A percentile compares a stretch with the other conserved stretches of the same genome.
Conservation (phyloP, 2,329 filamentous ascomycete genomes). For the Hawksworthiomyces lignivorus region DNA sequence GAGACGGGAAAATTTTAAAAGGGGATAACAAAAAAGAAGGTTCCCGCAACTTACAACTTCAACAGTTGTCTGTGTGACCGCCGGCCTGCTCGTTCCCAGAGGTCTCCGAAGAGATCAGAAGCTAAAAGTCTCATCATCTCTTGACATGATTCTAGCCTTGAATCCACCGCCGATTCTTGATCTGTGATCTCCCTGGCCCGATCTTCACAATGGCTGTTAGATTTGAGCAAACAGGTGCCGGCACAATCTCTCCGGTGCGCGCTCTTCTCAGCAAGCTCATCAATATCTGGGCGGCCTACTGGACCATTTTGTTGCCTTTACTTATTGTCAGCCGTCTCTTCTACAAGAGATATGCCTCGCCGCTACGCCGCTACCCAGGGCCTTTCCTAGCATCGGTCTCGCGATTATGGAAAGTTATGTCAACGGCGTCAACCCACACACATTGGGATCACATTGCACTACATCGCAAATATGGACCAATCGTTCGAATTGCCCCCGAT, state of each 20-base stretch:
- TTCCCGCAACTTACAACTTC: not conserved
- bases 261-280: conserved; percentile 16
- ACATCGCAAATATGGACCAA: conserved; percentile 37
- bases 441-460: conserved; percentile 36
- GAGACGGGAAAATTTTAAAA: too few relatives aligned
- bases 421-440: conserved; percentile 29
- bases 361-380: conserved; percentile 27
- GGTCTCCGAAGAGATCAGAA: not conserved
- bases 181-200: too few relatives aligned
- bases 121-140: too few relatives aligned
- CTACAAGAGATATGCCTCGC: conserved; percentile 26
- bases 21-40: too few relatives aligned
- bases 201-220: conserved; percentile 8
- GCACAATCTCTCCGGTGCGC: conserved; percentile 18
- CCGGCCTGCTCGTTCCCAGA: not conserved
- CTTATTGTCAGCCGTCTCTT: conserved; percentile 21
- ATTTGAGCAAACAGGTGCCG: conserved; percentile 16
- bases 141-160: not conserved
- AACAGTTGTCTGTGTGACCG: conserved; percentile 1
- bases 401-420: conserved; percentile 35
- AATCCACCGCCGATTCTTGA: not conserved
- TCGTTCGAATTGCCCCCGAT: conserved; percentile 42
- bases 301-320: conserved; percentile 21
- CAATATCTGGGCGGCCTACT: conserved; percentile 20
- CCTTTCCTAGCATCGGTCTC: conserved; percentile 26